phyloP scores from a whole-genome alignment of 176 grass and related monocot species.

The Rhynchospora tenuis region DNA sequence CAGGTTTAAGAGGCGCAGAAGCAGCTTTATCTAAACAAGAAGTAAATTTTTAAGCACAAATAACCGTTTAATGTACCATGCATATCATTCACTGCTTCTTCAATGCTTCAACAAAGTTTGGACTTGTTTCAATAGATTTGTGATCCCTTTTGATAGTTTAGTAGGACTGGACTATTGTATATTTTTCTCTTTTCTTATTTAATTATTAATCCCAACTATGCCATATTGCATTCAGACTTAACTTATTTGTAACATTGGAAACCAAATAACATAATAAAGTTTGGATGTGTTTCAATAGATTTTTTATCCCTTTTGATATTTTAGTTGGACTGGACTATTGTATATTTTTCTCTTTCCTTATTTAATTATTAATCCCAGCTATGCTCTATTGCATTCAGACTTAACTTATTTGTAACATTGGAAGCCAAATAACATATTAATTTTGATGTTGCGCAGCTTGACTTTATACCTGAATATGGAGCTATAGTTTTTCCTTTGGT shows the following conservation, averaged over 20 bases:
- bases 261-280: neutral
- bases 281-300: no score
- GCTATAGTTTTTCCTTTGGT: constrained; percentile 71
- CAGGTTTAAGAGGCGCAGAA: constrained; percentile 53
- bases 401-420: neutral
- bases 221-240: neutral
- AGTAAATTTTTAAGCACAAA: constrained; percentile 28
- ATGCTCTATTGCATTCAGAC: neutral
- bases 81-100: neutral
- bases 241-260: neutral
- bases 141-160: neutral
- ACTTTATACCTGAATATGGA: constrained; percentile 50
- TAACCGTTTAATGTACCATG: neutral
- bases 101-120: neutral
- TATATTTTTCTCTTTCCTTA: constrained; percentile 5
- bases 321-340: neutral
- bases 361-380: neutral
- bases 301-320: no score
- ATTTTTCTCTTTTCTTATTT: constrained; percentile 8
- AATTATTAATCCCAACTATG: neutral
- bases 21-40: constrained; percentile 42
- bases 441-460: constrained; percentile 33
- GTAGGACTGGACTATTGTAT: neutral
- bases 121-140: neutral
- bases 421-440: neutral